These are phyloP conservation scores for Protea cynaroides DNA, from an alignment of 164 flowering plant species.

Conservation along the genomic window DNA sequence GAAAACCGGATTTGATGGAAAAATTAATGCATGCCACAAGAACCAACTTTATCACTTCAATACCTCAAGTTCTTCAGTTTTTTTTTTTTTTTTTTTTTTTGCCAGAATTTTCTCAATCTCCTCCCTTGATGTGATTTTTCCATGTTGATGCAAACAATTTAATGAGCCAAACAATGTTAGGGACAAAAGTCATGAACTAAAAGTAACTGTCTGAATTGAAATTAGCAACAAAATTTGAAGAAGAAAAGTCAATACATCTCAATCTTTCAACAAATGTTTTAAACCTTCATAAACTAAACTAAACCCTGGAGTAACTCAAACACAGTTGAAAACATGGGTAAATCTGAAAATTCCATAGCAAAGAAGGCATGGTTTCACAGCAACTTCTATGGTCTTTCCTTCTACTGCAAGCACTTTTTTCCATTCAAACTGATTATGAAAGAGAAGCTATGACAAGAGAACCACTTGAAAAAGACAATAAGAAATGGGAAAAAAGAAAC, in stretches of 20 bases:
- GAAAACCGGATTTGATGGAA: too few relatives aligned
- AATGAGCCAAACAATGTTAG: not conserved
- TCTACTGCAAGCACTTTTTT: not conserved
- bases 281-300: not conserved
- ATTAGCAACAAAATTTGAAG: not conserved
- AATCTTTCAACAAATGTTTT: not conserved
- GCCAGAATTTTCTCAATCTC: conserved; percentile 60
- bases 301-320: not conserved
- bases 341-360: not conserved
- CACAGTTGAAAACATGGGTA: not conserved
- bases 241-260: not conserved
- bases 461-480: not conserved
- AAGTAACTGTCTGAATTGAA: not conserved
- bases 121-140: conserved; percentile 77
- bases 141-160: conserved; percentile 43
- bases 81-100: conserved; percentile 74
- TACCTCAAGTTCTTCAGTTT: conserved; percentile 78
- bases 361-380: not conserved
- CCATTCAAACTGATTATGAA: not conserved
- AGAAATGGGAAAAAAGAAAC: not conserved
- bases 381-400: not conserved
- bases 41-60: conserved; percentile 3
- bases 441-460: too few relatives aligned
- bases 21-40: too few relatives aligned
- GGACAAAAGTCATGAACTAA: conserved; percentile 10